Evolutionary conservation across 2,329 filamentous ascomycete species (phyloP), one percentile per base, ranked within the genome.

Genomic region (Thielaviopsis populi): DNA sequence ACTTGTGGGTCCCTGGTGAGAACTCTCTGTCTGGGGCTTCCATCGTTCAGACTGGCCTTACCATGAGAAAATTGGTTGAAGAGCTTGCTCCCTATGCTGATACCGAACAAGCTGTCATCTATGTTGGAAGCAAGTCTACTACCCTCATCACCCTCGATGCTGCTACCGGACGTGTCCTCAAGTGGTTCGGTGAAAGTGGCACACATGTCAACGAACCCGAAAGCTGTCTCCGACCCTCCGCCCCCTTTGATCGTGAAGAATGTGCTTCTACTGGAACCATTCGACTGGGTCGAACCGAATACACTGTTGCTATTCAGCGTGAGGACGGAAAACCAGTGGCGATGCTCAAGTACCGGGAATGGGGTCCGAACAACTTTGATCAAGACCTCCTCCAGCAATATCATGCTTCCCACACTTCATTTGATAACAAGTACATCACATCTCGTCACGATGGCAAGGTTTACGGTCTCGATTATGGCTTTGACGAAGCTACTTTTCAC

Each of bases 281-380:
- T 66, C 91, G 88, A 0, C 79, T 96, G 1, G 91, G 90, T 33
- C 83, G 89, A 61, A 90, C 89, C 46, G 91, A 96, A 73, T 99
- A 99, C 74, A 92, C 83, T 5, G 86, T 99, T 66, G 84, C 82
- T 64, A 95, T 99, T 54, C 87, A 91, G 68, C 86, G 89, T 66
- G 82, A 80, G 54, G 82, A 87, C 68, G 86, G 87, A 1, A 83
- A 86, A 66, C 83, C 84, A 7, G 87, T 99, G 67, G 95, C 91
- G 70, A 96, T 89, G 0, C 83, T 99, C 69, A 91, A 85, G 68
- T 99, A 95, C 71, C 88, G 90, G 11, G 94, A 99, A 73, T 99
- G 94, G 94, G 86, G 85, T 0, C 89, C 91, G 15, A 99, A 99
- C 73, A 95, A 87, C 66, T 88, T 86, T 66, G 92, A 99, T 73